Percentiles rank a stretch among this genome's conserved stretches.
Evolutionary conservation across 1,284 basidiomycete species (phyloP).

Genomic region (Psilocybe mexicana): DNA sequence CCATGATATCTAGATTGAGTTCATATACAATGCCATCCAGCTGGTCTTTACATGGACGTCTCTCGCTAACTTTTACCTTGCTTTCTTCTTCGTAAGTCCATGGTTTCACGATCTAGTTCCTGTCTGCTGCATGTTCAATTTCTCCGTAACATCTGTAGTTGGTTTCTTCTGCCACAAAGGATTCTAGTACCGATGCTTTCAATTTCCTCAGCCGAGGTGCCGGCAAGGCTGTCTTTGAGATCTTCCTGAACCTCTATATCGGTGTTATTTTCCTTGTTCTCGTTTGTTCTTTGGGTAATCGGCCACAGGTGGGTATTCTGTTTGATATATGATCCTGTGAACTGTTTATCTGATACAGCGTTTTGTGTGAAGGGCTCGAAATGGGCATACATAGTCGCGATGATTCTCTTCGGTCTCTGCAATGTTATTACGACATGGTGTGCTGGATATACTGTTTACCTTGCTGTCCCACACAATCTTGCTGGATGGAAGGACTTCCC

Average conservation of each 20-base stretch:
- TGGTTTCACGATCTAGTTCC: background rate
- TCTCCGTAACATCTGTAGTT: slow-evolving; percentile 43
- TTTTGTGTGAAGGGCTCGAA: slow-evolving; percentile 62
- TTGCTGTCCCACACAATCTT: slow-evolving; percentile 74
- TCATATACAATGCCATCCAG: slow-evolving; percentile 81
- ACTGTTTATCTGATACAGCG: background rate
- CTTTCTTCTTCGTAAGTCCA: slow-evolving; percentile 76
- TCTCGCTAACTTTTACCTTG: slow-evolving; percentile 80
- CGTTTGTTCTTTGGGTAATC: slow-evolving; percentile 84
- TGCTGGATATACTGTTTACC: slow-evolving; percentile 85
- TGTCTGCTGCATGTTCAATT: background rate
- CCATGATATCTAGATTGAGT: slow-evolving; percentile 55
- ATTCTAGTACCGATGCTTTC: slow-evolving; percentile 67
- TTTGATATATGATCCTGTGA: slow-evolving; percentile 1
- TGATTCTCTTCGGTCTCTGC: slow-evolving; percentile 73
- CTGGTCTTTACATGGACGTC: slow-evolving; percentile 85
- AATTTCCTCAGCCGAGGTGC: slow-evolving; percentile 73
- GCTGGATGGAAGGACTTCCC: slow-evolving; percentile 74
- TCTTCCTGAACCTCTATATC: slow-evolving; percentile 84
- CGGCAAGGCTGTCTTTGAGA: slow-evolving; percentile 75
- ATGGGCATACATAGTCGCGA: slow-evolving; percentile 78
- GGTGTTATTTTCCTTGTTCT: slow-evolving; percentile 73
- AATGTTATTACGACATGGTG: slow-evolving; percentile 85
- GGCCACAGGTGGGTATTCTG: slow-evolving; percentile 61
- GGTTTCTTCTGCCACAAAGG: slow-evolving; percentile 73